These are phyloP conservation scores for Diversispora epigaea DNA, from an alignment of 192 early-diverging fungal genomes.

Conservation along the genomic window DNA sequence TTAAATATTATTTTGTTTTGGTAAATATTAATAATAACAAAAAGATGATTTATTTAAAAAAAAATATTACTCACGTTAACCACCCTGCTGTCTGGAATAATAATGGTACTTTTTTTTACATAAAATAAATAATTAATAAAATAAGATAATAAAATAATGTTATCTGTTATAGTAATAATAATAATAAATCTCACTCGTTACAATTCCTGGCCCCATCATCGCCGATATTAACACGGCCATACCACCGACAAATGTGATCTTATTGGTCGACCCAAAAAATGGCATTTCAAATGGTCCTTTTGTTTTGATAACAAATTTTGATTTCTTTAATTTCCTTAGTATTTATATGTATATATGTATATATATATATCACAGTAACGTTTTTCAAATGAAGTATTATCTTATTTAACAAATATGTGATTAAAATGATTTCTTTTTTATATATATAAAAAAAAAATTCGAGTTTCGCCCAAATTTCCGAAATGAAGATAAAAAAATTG, in stretches of 20 bases:
- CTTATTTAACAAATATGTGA: too few species aligned
- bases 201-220: conserved; percentile 9
- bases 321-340: too few species aligned
- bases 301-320: too few species aligned
- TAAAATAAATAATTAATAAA: background rate
- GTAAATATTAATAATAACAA: background rate
- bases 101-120: background rate
- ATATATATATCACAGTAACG: too few species aligned
- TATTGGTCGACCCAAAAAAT: background rate
- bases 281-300: background rate
- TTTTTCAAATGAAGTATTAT: too few species aligned
- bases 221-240: background rate
- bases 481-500: too few species aligned
- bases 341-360: too few species aligned
- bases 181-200: background rate
- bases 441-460: too few species aligned
- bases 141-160: background rate
- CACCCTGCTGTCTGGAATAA: conserved; percentile 1
- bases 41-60: background rate
- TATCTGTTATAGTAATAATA: background rate
- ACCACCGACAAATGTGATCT: background rate
- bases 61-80: conserved; percentile 7
- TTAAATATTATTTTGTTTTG: background rate
- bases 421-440: too few species aligned
- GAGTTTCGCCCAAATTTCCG: too few species aligned